Evolutionary conservation across 2,329 filamentous ascomycete species (phyloP).

Genomic region (Amylocarpus encephaloides): DNA sequence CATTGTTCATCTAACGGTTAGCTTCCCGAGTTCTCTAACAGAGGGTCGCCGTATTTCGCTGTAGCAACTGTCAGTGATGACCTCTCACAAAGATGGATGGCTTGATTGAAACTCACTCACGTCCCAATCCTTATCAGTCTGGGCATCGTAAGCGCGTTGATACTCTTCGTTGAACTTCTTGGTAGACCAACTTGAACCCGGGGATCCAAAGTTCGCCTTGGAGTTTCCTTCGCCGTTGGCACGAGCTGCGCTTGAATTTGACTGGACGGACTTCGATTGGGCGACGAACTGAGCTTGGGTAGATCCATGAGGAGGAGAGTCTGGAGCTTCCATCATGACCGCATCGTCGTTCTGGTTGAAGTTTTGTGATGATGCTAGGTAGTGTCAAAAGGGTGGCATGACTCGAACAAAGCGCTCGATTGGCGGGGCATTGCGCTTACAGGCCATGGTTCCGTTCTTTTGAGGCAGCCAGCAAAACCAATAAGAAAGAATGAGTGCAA

Average conservation of each 20-base stretch:
- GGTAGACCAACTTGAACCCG: constrained; percentile 47
- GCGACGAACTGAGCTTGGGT: not conserved
- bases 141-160: constrained; percentile 39
- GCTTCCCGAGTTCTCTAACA: constrained; percentile 13
- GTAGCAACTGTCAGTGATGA: constrained; percentile 1
- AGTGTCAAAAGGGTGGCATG: not conserved
- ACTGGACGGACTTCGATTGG: not conserved
- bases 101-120: constrained; percentile 33
- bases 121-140: constrained; percentile 47
- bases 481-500: too few species aligned
- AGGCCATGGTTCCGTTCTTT: constrained; percentile 14
- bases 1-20: too few species aligned
- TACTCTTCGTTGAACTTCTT: constrained; percentile 52
- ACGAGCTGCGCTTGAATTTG: not conserved
- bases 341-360: constrained; percentile 13
- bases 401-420: not conserved
- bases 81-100: not conserved
- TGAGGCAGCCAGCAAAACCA: not conserved
- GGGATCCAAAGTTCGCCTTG: constrained; percentile 32
- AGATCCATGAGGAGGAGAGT: constrained; percentile 18
- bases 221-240: constrained; percentile 9
- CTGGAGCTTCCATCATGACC: constrained; percentile 25
- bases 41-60: constrained; percentile 41
- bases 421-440: constrained; percentile 14
- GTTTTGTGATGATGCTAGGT: constrained; percentile 2